Evolutionary conservation across 2,329 filamentous ascomycete genomes (phyloP).

Genomic region (Ambrosiella xylebori): DNA sequence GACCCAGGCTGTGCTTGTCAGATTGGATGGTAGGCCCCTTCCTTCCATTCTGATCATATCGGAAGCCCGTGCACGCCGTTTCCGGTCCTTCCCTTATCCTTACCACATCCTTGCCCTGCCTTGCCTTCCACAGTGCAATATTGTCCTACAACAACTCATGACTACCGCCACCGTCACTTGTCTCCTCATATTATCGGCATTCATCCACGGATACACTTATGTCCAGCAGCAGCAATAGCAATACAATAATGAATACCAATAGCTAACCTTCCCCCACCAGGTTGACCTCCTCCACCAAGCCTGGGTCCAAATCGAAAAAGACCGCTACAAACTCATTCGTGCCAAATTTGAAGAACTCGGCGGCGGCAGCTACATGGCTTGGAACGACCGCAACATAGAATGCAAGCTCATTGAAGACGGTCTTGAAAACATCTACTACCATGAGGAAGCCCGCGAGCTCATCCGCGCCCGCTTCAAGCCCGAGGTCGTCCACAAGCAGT

Average conservation of each 20-base stretch:
- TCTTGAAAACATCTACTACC: slow-evolving; percentile 25
- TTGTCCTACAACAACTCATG: background rate
- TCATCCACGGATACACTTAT: background rate
- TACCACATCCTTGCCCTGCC: background rate
- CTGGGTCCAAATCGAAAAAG: slow-evolving; percentile 24
- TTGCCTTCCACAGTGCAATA: background rate
- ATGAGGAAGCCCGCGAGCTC: slow-evolving; percentile 8
- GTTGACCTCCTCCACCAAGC: slow-evolving; percentile 25
- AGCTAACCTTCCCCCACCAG: slow-evolving; percentile 18
- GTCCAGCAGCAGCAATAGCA: background rate
- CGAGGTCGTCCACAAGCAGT: background rate
- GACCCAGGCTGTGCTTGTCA: background rate
- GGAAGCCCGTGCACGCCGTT: slow-evolving; percentile 1
- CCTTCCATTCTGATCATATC: background rate
- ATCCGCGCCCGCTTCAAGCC: background rate
- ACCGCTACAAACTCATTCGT: slow-evolving; percentile 26
- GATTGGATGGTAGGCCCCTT: background rate
- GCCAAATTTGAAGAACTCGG: slow-evolving; percentile 31
- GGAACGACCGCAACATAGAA: slow-evolving; percentile 33
- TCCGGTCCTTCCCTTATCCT: background rate
- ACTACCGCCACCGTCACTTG: background rate
- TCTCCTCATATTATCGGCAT: background rate
- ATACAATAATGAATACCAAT: background rate
- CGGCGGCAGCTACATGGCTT: slow-evolving; percentile 30
- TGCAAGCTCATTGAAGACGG: slow-evolving; percentile 31